phyloP scores from a whole-genome alignment of 1,284 basidiomycete genomes.

The Mycena sp. region DNA sequence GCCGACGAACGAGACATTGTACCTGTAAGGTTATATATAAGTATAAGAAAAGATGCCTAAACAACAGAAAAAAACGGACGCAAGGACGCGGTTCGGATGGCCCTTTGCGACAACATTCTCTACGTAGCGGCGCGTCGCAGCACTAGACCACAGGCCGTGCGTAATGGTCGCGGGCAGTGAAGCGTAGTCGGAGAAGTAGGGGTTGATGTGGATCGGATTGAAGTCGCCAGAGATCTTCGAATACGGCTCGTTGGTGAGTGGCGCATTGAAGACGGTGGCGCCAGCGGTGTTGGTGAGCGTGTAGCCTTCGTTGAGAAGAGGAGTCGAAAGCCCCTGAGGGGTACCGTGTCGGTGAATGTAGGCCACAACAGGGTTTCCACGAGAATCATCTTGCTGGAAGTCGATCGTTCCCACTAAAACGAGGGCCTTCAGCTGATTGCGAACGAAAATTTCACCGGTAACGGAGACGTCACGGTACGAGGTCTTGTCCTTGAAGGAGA shows the following conservation, averaged over 20 bases:
- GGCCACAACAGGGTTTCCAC: slow-evolving; percentile 93
- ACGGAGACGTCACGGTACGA: slow-evolving; percentile 88
- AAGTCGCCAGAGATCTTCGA: slow-evolving; percentile 97
- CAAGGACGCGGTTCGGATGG: slow-evolving; percentile 88
- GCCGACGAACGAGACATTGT: slow-evolving; percentile 93
- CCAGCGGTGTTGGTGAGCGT: slow-evolving; percentile 65
- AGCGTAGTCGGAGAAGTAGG: slow-evolving; percentile 96
- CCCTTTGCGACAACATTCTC: slow-evolving; percentile 96
- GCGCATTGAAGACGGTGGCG: slow-evolving; percentile 75
- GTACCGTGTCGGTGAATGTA: slow-evolving; percentile 93
- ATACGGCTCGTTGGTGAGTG: slow-evolving; percentile 94
- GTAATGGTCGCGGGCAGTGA: slow-evolving; percentile 96
- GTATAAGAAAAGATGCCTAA: slow-evolving; percentile 6
- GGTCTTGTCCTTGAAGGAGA: slow-evolving; percentile 92
- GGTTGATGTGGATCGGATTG: slow-evolving; percentile 98
- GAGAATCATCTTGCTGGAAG: slow-evolving; percentile 87
- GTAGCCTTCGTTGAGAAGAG: slow-evolving; percentile 89
- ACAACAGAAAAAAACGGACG: slow-evolving; percentile 62
- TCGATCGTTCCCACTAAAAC: slow-evolving; percentile 90
- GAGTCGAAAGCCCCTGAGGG: slow-evolving; percentile 78
- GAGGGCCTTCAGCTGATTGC: slow-evolving; percentile 86
- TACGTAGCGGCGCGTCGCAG: slow-evolving; percentile 92
- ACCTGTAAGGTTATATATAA: slow-evolving; percentile 56
- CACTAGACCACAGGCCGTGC: slow-evolving; percentile 97
- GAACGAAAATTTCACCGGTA: slow-evolving; percentile 85